Evolutionary conservation across 371 early-diverging fungal species (phyloP), one percentile per base, ranked within the genome.

Genomic region (Phascolomyces articulosus): DNA sequence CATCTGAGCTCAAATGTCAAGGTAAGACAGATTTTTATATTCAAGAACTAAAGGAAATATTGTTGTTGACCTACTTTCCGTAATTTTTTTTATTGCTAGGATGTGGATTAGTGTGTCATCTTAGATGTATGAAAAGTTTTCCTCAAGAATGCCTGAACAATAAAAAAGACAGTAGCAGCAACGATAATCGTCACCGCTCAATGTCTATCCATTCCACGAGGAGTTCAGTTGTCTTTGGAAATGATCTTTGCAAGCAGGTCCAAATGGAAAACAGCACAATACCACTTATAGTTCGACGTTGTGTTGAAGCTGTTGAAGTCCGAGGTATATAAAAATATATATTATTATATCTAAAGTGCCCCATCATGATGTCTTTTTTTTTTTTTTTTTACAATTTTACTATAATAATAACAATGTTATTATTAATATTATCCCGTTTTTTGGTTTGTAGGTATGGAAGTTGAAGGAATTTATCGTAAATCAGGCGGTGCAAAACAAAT

Each of bases 401-500:
- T 1, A 34, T 9, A 34, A 34, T 1, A 34, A 31, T 31, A n/a
- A n/a, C n/a, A n/a, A n/a, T n/a, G n/a, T 34, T 6, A 0, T 34
- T 34, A 9, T 34, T 34, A 11, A 34, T 11, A 34, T 34, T 2
- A 11, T 11, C 9, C 9, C 11, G 11, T 34, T 11, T 34, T 34
- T 9, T 34, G 11, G 6, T 9, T 34, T 11, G 11, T 34, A 63
- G 92, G 90, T 1, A 65, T 69, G 69, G 62, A 64, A 21, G 44
- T 41, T 10, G 69, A 69, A 75, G 95, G 95, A 18, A 90, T 95
- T 27, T 95, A 95, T 69, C 89, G 95, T 48, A 91, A 92, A 64
- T 91, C 92, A 0, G 95, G 94, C 1, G 90, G 92, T 53, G 77
- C 87, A 13, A 84, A 82, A 26, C 91, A 93, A 56, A 87, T 91